phyloP scores from a whole-genome alignment of 371 early-diverging fungal genomes.

The Rhizopus delemar region DNA sequence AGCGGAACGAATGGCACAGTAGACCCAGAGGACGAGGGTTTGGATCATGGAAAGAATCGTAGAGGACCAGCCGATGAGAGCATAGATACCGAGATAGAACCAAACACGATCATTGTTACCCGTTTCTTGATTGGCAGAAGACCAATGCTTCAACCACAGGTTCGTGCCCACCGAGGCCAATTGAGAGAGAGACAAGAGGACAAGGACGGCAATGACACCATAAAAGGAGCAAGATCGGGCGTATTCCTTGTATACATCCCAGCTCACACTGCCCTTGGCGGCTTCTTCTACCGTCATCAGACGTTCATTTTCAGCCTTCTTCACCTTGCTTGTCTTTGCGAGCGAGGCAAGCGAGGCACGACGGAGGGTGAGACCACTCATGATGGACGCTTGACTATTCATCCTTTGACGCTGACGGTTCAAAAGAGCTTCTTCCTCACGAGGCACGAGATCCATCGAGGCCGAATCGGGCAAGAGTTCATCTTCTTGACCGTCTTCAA shows the following conservation, averaged over 20 bases:
- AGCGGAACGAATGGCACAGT: slow-evolving; percentile 79
- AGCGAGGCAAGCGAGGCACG: slow-evolving; percentile 60
- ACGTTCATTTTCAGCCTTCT: slow-evolving; percentile 33
- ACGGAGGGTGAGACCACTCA: slow-evolving; percentile 50
- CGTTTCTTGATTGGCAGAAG: slow-evolving; percentile 48
- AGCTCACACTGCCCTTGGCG: slow-evolving; percentile 79
- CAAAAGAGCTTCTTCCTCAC: slow-evolving; percentile 41
- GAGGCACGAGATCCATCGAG: slow-evolving; percentile 35
- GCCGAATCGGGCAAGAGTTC: slow-evolving; percentile 29
- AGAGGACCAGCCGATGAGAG: slow-evolving; percentile 70
- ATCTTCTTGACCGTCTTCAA: slow-evolving; percentile 15
- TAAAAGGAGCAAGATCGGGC: slow-evolving; percentile 69
- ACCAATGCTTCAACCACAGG: slow-evolving; percentile 79
- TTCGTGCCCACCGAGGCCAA: slow-evolving; percentile 55
- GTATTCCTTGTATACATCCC: slow-evolving; percentile 74
- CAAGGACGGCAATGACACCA: slow-evolving; percentile 56
- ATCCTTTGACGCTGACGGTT: slow-evolving; percentile 40
- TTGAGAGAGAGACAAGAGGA: slow-evolving; percentile 63
- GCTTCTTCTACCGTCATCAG: slow-evolving; percentile 76
- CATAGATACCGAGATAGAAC: slow-evolving; percentile 79
- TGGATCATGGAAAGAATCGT: slow-evolving; percentile 71
- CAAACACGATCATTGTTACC: slow-evolving; percentile 43
- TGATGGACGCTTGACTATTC: slow-evolving; percentile 39
- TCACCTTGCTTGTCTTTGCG: slow-evolving; percentile 15
- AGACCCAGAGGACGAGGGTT: slow-evolving; percentile 77